Percentiles rank a stretch among this genome's conserved stretches.
These are phyloP conservation scores for Falciphora oryzae DNA, from an alignment of 2,329 filamentous ascomycete species.

Conservation along the genomic window DNA sequence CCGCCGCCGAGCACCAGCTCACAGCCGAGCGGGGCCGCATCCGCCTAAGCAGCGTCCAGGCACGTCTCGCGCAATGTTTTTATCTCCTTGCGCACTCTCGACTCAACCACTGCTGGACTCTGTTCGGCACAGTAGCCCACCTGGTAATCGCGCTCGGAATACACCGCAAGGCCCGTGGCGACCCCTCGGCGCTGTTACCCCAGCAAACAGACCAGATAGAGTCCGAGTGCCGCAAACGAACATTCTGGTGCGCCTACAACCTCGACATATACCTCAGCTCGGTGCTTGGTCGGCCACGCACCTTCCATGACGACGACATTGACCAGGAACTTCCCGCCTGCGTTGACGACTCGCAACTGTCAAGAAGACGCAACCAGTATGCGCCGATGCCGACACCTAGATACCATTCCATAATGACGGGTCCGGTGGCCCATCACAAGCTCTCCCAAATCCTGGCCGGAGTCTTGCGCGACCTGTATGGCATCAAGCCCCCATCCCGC, in stretches of 20 bases:
- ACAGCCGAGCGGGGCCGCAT: conserved; percentile 32
- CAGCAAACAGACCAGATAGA: conserved; percentile 23
- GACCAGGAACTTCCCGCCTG: conserved; percentile 52
- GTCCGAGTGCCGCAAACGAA: conserved; percentile 32
- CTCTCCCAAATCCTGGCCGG: not conserved
- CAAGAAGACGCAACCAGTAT: conserved; percentile 5
- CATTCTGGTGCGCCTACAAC: conserved; percentile 61
- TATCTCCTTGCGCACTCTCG: conserved; percentile 39
- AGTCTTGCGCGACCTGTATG: conserved; percentile 21
- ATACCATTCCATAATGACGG: conserved; percentile 9
- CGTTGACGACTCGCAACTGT: conserved; percentile 48
- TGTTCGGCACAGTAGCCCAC: conserved; percentile 37
- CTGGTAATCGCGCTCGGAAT: conserved; percentile 34
- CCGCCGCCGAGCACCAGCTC: conserved; percentile 31
- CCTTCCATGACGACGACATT: conserved; percentile 60
- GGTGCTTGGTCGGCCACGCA: conserved; percentile 53
- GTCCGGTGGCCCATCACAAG: not conserved
- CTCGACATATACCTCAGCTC: conserved; percentile 60
- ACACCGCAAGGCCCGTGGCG: conserved; percentile 25
- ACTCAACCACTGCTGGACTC: conserved; percentile 41
- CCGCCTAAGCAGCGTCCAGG: conserved; percentile 34
- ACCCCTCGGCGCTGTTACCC: conserved; percentile 12
- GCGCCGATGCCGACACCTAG: conserved; percentile 10
- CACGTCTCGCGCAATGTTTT: conserved; percentile 35
- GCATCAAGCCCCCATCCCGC: conserved; percentile 29